Conservation (phyloP, 2,329 filamentous ascomycete genomes). For the Rhynchosporium secalis region DNA sequence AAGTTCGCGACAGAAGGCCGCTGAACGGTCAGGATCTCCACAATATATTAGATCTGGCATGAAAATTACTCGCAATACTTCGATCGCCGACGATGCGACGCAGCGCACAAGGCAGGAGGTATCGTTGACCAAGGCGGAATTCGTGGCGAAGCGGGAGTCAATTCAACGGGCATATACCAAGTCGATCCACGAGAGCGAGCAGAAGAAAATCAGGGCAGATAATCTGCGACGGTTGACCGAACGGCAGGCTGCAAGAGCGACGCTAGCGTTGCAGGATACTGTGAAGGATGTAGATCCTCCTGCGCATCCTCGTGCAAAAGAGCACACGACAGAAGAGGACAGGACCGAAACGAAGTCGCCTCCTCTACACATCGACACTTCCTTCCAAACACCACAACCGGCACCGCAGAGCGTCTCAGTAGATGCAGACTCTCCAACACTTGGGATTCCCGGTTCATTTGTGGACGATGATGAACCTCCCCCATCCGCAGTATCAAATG, state of each 20-base stretch:
- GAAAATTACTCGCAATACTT: conserved; percentile 34
- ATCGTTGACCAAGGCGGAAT: conserved; percentile 68
- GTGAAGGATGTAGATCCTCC: conserved; percentile 25
- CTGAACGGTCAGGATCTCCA: conserved; percentile 45
- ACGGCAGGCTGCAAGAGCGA: conserved; percentile 25
- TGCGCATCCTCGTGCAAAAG: conserved; percentile 13
- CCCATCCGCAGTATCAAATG: conserved; percentile 57
- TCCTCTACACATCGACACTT: conserved; percentile 34
- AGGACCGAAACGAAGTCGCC: conserved; percentile 16
- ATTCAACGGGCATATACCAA: conserved; percentile 85
- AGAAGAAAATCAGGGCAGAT: conserved; percentile 48
- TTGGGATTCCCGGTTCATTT: conserved; percentile 67
- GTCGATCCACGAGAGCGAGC: conserved; percentile 74
- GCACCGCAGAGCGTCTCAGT: conserved; percentile 10
- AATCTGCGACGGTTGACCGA: conserved; percentile 41
- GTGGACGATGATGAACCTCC: conserved; percentile 51
- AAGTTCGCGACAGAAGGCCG: conserved; percentile 65
- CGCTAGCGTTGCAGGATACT: conserved; percentile 38
- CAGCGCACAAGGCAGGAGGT: conserved; percentile 50
- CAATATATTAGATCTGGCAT: conserved; percentile 33
- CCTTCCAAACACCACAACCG: conserved; percentile 26
- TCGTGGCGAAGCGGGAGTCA: conserved; percentile 76
- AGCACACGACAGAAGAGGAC: conserved; percentile 2
- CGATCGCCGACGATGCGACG: conserved; percentile 40
- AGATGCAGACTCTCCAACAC: conserved; percentile 60